phyloP scores from a whole-genome alignment of 2,329 filamentous ascomycete species.

The Aciculosporium take region DNA sequence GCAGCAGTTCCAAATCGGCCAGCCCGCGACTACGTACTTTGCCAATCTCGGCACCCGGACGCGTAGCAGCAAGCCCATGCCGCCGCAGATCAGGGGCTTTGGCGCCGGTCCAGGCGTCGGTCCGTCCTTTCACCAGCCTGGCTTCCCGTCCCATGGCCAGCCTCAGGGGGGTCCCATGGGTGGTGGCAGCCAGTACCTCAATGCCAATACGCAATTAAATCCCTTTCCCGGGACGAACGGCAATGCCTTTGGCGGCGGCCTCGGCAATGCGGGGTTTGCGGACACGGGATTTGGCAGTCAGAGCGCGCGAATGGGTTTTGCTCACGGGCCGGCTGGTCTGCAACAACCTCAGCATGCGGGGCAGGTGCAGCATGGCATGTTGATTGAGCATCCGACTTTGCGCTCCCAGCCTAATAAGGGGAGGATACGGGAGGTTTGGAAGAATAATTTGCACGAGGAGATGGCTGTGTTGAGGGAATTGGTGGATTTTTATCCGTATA shows the following conservation, averaged over 20 bases:
- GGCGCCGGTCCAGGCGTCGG: constrained; percentile 23
- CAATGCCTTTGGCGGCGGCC: constrained; percentile 41
- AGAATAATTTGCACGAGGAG: constrained; percentile 78
- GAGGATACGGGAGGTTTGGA: constrained; percentile 93
- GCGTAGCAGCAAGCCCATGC: constrained; percentile 14
- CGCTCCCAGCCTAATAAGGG: constrained; percentile 50
- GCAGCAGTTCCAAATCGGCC: background rate
- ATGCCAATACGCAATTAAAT: constrained; percentile 51
- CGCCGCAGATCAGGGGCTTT: constrained; percentile 25
- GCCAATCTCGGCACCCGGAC: background rate
- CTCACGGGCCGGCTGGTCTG: constrained; percentile 46
- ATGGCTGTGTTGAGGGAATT: constrained; percentile 72
- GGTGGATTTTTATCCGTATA: constrained; percentile 84
- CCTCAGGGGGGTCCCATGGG: constrained; percentile 40
- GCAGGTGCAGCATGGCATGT: constrained; percentile 25
- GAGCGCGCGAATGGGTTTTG: constrained; percentile 76
- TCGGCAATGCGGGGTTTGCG: constrained; percentile 43
- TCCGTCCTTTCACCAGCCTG: constrained; percentile 29
- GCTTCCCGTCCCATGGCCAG: constrained; percentile 39
- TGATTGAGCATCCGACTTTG: constrained; percentile 29
- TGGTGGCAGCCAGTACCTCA: constrained; percentile 57
- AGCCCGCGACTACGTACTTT: background rate
- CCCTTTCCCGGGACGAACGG: constrained; percentile 46
- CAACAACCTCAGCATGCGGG: constrained; percentile 43
- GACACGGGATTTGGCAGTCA: constrained; percentile 70